Conservation (phyloP, 495 filamentous ascomycete genomes). For the Clavariopsis aquatica region DNA sequence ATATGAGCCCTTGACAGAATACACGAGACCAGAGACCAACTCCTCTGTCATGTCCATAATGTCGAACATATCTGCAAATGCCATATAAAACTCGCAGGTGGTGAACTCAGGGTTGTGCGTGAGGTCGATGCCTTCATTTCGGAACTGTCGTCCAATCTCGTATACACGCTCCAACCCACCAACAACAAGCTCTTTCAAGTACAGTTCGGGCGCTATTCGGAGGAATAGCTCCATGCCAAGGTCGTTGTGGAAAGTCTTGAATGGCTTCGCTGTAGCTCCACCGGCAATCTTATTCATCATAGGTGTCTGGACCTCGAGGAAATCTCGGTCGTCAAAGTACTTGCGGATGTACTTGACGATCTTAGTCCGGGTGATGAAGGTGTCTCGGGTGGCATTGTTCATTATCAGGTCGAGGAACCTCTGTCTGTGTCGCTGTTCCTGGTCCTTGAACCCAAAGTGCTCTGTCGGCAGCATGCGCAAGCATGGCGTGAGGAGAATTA, state of each 20-base stretch:
- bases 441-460: conserved; percentile 91
- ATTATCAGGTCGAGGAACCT: conserved; percentile 94
- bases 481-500: conserved; percentile 84
- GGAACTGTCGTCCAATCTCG: conserved; percentile 87
- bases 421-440: conserved; percentile 88
- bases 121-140: conserved; percentile 93
- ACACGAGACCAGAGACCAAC: conserved; percentile 87
- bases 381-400: conserved; percentile 77
- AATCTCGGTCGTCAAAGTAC: conserved; percentile 82
- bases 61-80: conserved; percentile 91
- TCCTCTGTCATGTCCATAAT: conserved; percentile 93
- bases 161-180: conserved; percentile 91
- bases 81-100: conserved; percentile 95
- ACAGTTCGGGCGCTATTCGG: conserved; percentile 91
- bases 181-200: conserved; percentile 93
- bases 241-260: conserved; percentile 93
- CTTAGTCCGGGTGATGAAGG: conserved; percentile 79
- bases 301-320: conserved; percentile 94
- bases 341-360: conserved; percentile 81
- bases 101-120: conserved; percentile 99
- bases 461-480: conserved; percentile 90
- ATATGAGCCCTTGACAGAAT: conserved; percentile 82
- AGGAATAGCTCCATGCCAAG: conserved; percentile 85
- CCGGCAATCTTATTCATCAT: conserved; percentile 97
- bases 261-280: conserved; percentile 94